phyloP scores from a whole-genome alignment of 2,329 filamentous ascomycete species.

The Eutypella sp. region DNA sequence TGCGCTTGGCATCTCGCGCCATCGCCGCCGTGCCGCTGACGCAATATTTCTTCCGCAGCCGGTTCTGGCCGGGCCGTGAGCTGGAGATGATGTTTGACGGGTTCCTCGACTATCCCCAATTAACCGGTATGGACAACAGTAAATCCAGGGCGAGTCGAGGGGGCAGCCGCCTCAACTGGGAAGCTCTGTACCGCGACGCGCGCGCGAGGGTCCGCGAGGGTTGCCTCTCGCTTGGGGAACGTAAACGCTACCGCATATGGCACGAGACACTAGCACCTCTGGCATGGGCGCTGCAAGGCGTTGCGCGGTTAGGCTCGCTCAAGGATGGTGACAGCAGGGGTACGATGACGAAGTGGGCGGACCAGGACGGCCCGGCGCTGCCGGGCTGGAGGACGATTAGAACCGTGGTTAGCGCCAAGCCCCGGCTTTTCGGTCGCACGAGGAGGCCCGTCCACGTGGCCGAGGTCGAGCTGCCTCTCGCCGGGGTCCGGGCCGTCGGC shows the following conservation, averaged over 20 bases:
- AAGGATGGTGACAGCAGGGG: slow-evolving; percentile 8
- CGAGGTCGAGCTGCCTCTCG: slow-evolving; percentile 13
- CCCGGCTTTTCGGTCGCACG: slow-evolving; percentile 10
- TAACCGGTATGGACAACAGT: too few relatives aligned
- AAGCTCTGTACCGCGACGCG: slow-evolving; percentile 13
- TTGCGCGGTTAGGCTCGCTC: slow-evolving; percentile 10
- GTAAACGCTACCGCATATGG: slow-evolving; percentile 20
- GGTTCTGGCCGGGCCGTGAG: slow-evolving; percentile 19
- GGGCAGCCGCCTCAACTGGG: slow-evolving; percentile 15
- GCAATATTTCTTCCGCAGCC: slow-evolving; percentile 19
- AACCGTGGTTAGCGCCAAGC: slow-evolving; percentile 5
- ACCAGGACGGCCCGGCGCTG: too few relatives aligned
- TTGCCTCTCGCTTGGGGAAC: slow-evolving; percentile 16
- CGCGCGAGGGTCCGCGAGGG: slow-evolving; percentile 9
- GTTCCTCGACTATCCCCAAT: too few relatives aligned
- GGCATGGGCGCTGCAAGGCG: slow-evolving; percentile 9
- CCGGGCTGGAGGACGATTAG: slow-evolving; percentile 10
- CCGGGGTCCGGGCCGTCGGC: slow-evolving; percentile 9
- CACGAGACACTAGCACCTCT: slow-evolving; percentile 17
- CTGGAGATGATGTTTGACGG: slow-evolving; percentile 18
- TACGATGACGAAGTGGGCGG: slow-evolving; percentile 3
- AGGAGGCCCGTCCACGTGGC: slow-evolving; percentile 6
- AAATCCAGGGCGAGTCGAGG: too few relatives aligned
- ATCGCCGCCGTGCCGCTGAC: slow-evolving; percentile 14
- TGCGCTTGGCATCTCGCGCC: slow-evolving; percentile 18